phyloP scores from a whole-genome alignment of 1,139 yeast genomes.

The Taiozyma sp. region DNA sequence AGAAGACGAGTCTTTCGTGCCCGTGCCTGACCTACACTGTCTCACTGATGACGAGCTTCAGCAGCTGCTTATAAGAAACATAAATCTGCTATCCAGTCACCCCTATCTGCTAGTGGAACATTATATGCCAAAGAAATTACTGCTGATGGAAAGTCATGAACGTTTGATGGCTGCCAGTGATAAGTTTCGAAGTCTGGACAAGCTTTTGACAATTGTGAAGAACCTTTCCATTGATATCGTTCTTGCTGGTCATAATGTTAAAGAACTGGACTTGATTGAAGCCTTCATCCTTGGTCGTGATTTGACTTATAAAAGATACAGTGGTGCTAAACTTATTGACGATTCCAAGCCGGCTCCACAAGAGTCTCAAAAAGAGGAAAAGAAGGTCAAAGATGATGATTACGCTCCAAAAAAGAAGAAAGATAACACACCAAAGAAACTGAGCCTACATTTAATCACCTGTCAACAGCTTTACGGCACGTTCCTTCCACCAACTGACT shows the following conservation, averaged over 20 bases:
- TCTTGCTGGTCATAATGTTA: conserved; percentile 56
- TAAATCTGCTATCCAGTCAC: conserved; percentile 50
- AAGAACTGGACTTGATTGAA: conserved; percentile 69
- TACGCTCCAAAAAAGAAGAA: conserved; percentile 26
- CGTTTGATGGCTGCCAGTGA: conserved; percentile 51
- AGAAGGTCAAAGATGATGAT: conserved; percentile 35
- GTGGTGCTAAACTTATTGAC: conserved; percentile 36
- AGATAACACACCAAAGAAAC: conserved; percentile 7
- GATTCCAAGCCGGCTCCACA: background rate
- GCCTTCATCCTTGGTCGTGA: conserved; percentile 60
- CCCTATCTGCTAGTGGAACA: conserved; percentile 72
- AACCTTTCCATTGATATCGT: conserved; percentile 27
- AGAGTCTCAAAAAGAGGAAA: background rate
- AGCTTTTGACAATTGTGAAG: conserved; percentile 36
- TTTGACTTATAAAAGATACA: conserved; percentile 51
- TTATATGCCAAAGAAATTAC: conserved; percentile 63
- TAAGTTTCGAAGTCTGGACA: conserved; percentile 51
- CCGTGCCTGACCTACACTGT: conserved; percentile 13
- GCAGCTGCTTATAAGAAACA: conserved; percentile 44
- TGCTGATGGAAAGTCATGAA: conserved; percentile 61
- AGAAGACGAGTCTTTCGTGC: conserved; percentile 1
- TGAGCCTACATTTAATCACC: conserved; percentile 37
- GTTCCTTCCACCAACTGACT: conserved; percentile 25
- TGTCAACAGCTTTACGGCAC: conserved; percentile 35
- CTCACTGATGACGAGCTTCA: conserved; percentile 29